These are phyloP conservation scores for Anisodus acutangulus DNA, from an alignment of 257 asterid genomes.

Conservation along the genomic window DNA sequence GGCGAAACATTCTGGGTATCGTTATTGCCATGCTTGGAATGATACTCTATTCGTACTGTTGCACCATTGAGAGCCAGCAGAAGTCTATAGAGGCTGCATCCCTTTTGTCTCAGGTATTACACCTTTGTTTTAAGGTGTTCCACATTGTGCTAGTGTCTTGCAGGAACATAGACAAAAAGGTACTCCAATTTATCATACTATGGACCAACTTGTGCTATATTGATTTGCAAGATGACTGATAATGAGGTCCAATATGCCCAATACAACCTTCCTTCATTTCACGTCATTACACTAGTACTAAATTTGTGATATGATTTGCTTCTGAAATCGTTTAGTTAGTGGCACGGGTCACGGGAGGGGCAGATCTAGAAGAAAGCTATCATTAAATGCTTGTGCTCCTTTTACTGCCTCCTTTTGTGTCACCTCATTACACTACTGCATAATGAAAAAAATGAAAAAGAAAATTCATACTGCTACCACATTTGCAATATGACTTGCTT, in stretches of 20 bases:
- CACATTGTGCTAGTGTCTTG: not conserved
- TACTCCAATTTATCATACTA: constrained; percentile 2
- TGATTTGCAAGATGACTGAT: constrained; percentile 16
- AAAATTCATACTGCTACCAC: not conserved
- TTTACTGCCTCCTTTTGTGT: not conserved
- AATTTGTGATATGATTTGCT: not conserved
- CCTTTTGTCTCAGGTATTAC: constrained; percentile 73
- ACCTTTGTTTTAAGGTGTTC: not conserved
- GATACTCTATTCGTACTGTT: constrained; percentile 73
- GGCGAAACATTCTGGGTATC: constrained; percentile 86
- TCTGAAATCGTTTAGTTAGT: not conserved
- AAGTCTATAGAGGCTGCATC: constrained; percentile 65
- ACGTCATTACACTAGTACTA: constrained; percentile 15
- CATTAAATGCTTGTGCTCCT: not conserved
- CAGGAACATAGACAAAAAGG: not conserved
- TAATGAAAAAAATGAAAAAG: too few species aligned
- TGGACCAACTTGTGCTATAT: constrained; percentile 18
- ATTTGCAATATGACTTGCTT: not conserved
- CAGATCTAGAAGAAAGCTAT: not conserved
- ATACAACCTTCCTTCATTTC: not conserved
- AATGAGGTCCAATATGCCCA: not conserved
- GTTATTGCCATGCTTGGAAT: constrained; percentile 79
- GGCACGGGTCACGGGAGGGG: not conserved
- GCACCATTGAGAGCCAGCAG: constrained; percentile 72
- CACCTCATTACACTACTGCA: not conserved